Evolutionary conservation across 2,329 filamentous ascomycete species (phyloP).

Genomic region (Chaetoscypha palmicola): DNA sequence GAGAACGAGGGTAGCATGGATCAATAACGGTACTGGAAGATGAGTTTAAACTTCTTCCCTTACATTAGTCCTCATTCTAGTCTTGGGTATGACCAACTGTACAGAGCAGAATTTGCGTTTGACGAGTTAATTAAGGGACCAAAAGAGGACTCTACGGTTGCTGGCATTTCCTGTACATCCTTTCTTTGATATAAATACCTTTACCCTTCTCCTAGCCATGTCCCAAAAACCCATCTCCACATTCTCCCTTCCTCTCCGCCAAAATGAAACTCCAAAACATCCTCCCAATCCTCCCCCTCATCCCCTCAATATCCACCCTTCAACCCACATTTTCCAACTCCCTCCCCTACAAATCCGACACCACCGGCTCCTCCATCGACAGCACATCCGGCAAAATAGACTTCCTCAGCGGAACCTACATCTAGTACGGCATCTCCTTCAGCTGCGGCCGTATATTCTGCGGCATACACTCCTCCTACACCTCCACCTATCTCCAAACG

Average conservation of each 20-base stretch:
- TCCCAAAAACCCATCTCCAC: background rate
- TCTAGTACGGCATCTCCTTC: constrained; percentile 22
- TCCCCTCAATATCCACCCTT: background rate
- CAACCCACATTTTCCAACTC: background rate
- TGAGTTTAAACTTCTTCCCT: no score
- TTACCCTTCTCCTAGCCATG: no score
- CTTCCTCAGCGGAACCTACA: constrained; percentile 16
- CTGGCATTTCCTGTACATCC: no score
- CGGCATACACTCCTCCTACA: constrained; percentile 20
- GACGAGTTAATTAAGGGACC: no score
- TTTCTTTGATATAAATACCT: no score
- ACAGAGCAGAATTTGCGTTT: no score
- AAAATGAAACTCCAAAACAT: background rate
- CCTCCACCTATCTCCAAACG: constrained; percentile 19
- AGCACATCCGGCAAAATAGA: constrained; percentile 24
- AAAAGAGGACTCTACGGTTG: no score
- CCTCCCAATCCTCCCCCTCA: background rate
- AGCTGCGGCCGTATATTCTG: constrained; percentile 20
- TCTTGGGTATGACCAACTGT: no score
- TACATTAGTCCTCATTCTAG: no score
- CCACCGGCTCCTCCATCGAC: no score
- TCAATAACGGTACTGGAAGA: no score
- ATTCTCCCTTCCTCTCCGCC: background rate
- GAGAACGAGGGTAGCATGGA: no score
- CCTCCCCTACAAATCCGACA: background rate